Percentiles rank a stretch among this genome's conserved stretches.
Evolutionary conservation across 352 stramenopile species (phyloP).

Genomic region (Phytopythium oedochilum): DNA sequence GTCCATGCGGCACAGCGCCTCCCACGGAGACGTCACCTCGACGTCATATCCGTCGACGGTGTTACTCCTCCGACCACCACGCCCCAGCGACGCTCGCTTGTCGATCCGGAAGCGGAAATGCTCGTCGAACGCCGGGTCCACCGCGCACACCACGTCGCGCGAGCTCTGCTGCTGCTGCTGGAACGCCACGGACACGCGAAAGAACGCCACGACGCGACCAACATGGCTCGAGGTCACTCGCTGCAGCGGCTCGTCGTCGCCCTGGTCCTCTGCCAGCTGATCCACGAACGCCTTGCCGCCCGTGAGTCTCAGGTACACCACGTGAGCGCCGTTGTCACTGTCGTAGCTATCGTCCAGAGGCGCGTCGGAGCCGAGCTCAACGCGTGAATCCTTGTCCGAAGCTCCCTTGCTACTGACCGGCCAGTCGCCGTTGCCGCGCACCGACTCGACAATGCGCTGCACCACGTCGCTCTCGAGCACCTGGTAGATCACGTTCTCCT

Average conservation of each 20-base stretch:
- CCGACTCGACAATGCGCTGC: constrained; percentile 51
- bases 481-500: constrained; percentile 37
- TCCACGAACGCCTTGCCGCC: constrained; percentile 73
- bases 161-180: constrained; percentile 48
- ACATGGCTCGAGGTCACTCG: constrained; percentile 23
- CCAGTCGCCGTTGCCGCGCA: constrained; percentile 24
- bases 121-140: constrained; percentile 71
- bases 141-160: constrained; percentile 33
- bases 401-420: neutral
- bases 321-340: constrained; percentile 10
- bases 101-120: constrained; percentile 55
- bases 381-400: neutral
- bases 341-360: neutral
- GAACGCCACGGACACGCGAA: constrained; percentile 48
- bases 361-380: neutral
- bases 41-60: constrained; percentile 37
- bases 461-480: constrained; percentile 73
- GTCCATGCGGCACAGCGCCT: constrained; percentile 60
- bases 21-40: constrained; percentile 56
- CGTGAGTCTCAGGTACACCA: constrained; percentile 51
- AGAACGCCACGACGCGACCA: constrained; percentile 42
- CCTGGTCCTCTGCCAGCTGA: constrained; percentile 35
- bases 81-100: constrained; percentile 1
- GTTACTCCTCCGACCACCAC: constrained; percentile 12
- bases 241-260: constrained; percentile 9